These are phyloP conservation scores for Phytophthora agathidicida DNA, from an alignment of 352 stramenopile genomes.

Conservation along the genomic window DNA sequence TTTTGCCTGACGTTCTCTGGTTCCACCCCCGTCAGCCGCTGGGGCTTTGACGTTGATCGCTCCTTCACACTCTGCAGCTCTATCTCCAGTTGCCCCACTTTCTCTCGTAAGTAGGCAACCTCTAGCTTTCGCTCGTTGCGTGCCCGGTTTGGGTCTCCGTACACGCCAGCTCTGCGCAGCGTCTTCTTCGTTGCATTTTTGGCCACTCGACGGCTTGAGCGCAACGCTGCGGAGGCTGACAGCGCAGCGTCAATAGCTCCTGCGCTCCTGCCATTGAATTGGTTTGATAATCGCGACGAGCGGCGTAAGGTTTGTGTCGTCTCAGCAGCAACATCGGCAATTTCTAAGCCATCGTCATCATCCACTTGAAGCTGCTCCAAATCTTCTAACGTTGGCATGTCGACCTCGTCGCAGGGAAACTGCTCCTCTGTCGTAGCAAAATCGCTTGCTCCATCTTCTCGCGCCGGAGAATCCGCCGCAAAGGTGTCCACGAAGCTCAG, in stretches of 20 bases:
- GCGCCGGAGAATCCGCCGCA: not conserved
- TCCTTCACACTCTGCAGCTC: slow-evolving; percentile 26
- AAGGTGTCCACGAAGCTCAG: slow-evolving; percentile 38
- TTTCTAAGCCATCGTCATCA: not conserved
- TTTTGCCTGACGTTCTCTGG: not conserved
- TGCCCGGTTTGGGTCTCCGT: slow-evolving; percentile 28
- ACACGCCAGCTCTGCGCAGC: slow-evolving; percentile 13
- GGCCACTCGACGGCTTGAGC: not conserved
- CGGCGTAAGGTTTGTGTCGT: not conserved
- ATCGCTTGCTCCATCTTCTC: not conserved
- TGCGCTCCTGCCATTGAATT: not conserved
- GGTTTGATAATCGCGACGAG: slow-evolving; percentile 5
- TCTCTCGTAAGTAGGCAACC: slow-evolving; percentile 42
- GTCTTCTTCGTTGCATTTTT: slow-evolving; percentile 19
- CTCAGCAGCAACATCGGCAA: not conserved
- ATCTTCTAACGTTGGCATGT: slow-evolving; percentile 5
- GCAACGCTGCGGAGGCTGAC: not conserved
- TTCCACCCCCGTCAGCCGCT: not conserved
- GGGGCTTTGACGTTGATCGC: not conserved
- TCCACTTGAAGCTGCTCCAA: slow-evolving; percentile 11
- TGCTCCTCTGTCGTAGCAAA: not conserved
- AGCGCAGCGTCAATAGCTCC: not conserved
- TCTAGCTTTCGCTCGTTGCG: slow-evolving; percentile 40
- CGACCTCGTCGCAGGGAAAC: not conserved
- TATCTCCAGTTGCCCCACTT: slow-evolving; percentile 42